Evolutionary conservation across 2,329 filamentous ascomycete genomes (phyloP), one percentile per base, ranked within the genome.

Genomic region (Penicillium sclerotigenum): DNA sequence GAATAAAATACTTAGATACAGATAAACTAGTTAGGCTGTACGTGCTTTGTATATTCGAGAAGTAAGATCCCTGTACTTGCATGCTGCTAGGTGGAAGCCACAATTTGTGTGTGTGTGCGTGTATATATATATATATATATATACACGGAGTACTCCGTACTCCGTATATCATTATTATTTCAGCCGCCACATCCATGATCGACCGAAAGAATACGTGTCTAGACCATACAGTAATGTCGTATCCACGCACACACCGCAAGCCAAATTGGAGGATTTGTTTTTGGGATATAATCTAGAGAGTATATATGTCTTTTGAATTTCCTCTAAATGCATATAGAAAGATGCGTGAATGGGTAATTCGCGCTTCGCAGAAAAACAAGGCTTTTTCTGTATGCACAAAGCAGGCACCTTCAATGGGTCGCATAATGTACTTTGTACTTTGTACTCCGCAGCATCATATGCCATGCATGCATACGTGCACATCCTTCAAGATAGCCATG

Each of bases 51-150:
- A 46, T 26, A 5, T 31, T 43, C 41, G 42, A 47, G 46, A 50
- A 50, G 29, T 36, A 28, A 54, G 18, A 46, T 41, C 54, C 49
- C 46, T 59, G 40, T 22, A 37, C 16, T 11, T 50, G 28, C 34
- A 31, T 28, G n/a, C 10, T 57, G 37, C 47, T 40, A 54, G 53
- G 57, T 24, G 18, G 26, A 42, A 33, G 24, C 33, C 29, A 33
- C 14, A n/a, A n/a, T n/a, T n/a, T n/a, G n/a, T n/a, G n/a, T n/a
- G n/a, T n/a, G n/a, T n/a, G n/a, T n/a, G n/a, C n/a, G n/a, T n/a
- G n/a, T n/a, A n/a, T n/a, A n/a, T n/a, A n/a, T n/a, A n/a, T n/a
- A n/a, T n/a, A n/a, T n/a, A n/a, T n/a, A n/a, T n/a, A n/a, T 26
- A 26, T 26, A 4, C 13, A 58, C n/a, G n/a, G n/a, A n/a, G n/a